phyloP scores from a whole-genome alignment of 768 basidiomycete genomes.

The Leccinum ochraceum region DNA sequence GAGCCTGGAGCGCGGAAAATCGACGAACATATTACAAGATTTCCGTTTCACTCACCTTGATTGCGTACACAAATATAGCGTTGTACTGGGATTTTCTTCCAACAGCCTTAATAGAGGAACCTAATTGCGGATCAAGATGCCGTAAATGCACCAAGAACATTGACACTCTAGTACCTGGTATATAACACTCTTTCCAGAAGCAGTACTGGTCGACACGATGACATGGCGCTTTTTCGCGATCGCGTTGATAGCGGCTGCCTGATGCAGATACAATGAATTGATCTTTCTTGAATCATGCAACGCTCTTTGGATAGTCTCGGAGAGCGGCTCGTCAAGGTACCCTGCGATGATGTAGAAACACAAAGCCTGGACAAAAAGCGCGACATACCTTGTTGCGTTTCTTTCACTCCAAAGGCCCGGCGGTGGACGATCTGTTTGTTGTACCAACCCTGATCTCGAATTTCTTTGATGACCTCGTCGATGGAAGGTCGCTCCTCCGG shows the following conservation, averaged over 20 bases:
- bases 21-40: background rate
- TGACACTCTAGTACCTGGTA: conserved; percentile 61
- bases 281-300: conserved; percentile 62
- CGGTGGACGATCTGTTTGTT: conserved; percentile 64
- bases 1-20: conserved; percentile 49
- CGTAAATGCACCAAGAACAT: background rate
- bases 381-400: conserved; percentile 49
- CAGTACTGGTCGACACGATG: conserved; percentile 88
- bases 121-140: conserved; percentile 35
- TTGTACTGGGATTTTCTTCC: conserved; percentile 59
- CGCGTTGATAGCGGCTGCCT: conserved; percentile 70
- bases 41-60: conserved; percentile 64
- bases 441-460: conserved; percentile 65
- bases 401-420: conserved; percentile 53
- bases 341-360: conserved; percentile 33
- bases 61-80: conserved; percentile 89
- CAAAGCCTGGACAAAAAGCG: background rate
- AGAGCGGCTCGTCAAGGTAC: conserved; percentile 55
- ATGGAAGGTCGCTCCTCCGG: conserved; percentile 59
- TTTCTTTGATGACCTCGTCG: conserved; percentile 54
- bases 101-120: conserved; percentile 70
- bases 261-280: conserved; percentile 62
- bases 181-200: conserved; percentile 86
- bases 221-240: conserved; percentile 63
- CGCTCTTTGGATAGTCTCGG: conserved; percentile 54